Evolutionary conservation across 768 basidiomycete genomes (phyloP).

Genomic region (Tephrocybe sp.): DNA sequence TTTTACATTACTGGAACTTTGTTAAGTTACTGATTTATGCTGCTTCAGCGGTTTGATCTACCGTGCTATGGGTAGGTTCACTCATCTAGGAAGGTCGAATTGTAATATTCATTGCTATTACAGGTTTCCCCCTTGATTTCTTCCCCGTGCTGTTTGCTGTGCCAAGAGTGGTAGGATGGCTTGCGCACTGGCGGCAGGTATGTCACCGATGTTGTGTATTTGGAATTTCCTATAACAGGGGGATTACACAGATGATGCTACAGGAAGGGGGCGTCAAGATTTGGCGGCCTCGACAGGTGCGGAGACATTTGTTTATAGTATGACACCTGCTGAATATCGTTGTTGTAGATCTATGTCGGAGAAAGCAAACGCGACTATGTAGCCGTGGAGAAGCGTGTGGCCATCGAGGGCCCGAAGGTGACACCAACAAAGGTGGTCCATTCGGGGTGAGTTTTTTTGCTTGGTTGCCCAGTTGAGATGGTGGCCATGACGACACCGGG

Average conservation of each 20-base stretch:
- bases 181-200: constrained; percentile 90
- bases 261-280: constrained; percentile 89
- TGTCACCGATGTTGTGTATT: constrained; percentile 1
- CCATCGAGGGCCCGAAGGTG: constrained; percentile 51
- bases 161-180: constrained; percentile 90
- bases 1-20: not conserved
- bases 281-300: constrained; percentile 83
- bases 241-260: constrained; percentile 78
- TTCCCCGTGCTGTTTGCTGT: constrained; percentile 94
- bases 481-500: constrained; percentile 35
- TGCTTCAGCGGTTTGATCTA: constrained; percentile 76
- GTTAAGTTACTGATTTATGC: constrained; percentile 1
- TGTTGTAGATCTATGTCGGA: constrained; percentile 72
- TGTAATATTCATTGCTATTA: constrained; percentile 8
- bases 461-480: constrained; percentile 13
- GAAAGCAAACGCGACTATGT: constrained; percentile 73
- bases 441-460: constrained; percentile 61
- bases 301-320: constrained; percentile 10
- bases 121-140: constrained; percentile 91
- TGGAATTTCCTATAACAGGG: not conserved
- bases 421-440: constrained; percentile 65
- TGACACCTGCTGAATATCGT: not conserved
- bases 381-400: constrained; percentile 54
- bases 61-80: constrained; percentile 75
- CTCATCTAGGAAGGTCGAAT: not conserved